phyloP scores from a whole-genome alignment of 257 asterid species.

The Nicotiana attenuata region DNA sequence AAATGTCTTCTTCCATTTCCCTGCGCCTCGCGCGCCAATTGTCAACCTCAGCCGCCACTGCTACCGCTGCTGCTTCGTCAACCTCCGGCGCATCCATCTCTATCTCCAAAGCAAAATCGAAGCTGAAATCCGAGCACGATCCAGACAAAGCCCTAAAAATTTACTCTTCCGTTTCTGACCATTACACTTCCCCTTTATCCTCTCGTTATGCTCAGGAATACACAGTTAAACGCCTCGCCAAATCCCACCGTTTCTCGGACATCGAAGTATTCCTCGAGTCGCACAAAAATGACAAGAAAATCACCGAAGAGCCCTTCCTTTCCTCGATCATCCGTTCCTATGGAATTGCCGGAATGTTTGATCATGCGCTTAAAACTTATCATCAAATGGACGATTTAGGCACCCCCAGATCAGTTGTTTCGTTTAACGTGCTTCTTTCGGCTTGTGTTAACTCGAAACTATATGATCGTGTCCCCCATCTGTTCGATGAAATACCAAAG shows the following conservation, averaged over 20 bases:
- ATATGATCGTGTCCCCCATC: constrained; percentile 43
- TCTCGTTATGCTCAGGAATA: constrained; percentile 67
- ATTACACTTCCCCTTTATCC: constrained; percentile 37
- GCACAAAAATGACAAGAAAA: constrained; percentile 57
- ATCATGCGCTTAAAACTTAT: constrained; percentile 53
- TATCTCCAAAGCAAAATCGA: constrained; percentile 48
- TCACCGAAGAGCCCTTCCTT: constrained; percentile 62
- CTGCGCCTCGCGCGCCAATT: constrained; percentile 61
- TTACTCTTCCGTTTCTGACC: constrained; percentile 52
- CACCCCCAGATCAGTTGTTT: constrained; percentile 57
- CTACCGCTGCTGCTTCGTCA: constrained; percentile 1
- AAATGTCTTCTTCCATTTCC: constrained; percentile 29
- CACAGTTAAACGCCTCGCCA: constrained; percentile 73
- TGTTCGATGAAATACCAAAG: constrained; percentile 54
- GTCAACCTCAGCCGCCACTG: constrained; percentile 33
- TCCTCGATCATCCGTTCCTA: constrained; percentile 69
- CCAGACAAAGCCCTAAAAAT: constrained; percentile 72
- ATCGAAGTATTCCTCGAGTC: constrained; percentile 64
- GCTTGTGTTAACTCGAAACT: constrained; percentile 41
- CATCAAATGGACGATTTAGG: constrained; percentile 62
- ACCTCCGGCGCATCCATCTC: constrained; percentile 22
- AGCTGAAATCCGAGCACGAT: constrained; percentile 36
- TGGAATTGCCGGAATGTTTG: constrained; percentile 73
- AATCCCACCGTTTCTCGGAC: constrained; percentile 61
- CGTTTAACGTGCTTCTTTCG: constrained; percentile 60